These are phyloP conservation scores for Achaetomium macrosporum DNA, from an alignment of 2,329 filamentous ascomycete genomes.

Conservation along the genomic window DNA sequence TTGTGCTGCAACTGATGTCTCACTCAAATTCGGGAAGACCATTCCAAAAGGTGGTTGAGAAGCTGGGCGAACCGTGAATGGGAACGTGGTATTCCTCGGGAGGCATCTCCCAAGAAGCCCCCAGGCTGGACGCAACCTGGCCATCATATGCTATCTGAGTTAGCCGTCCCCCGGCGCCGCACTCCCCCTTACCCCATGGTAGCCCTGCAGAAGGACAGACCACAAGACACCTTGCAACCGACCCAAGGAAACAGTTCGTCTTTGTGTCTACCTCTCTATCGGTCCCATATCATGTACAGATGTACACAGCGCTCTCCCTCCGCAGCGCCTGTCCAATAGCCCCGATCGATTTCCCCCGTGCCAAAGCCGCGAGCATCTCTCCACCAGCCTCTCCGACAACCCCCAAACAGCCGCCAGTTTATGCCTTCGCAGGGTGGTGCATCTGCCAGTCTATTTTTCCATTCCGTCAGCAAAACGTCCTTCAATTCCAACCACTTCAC, in stretches of 20 bases:
- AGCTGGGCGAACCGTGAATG: no score
- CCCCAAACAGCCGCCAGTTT: slow-evolving; percentile 30
- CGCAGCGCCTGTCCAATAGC: neutral
- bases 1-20: no score
- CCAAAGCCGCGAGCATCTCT: neutral
- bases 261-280: slow-evolving; percentile 22
- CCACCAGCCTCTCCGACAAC: neutral
- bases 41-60: no score
- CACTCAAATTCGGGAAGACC: no score
- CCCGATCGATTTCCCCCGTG: neutral
- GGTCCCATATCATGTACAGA: slow-evolving; percentile 21
- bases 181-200: no score
- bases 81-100: neutral
- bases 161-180: no score
- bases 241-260: slow-evolving; percentile 14
- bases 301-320: slow-evolving; percentile 12
- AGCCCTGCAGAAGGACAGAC: neutral
- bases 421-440: slow-evolving; percentile 38
- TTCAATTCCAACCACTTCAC: neutral
- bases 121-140: no score
- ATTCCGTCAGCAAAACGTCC: slow-evolving; percentile 5
- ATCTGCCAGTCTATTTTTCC: slow-evolving; percentile 44
- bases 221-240: neutral
- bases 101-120: neutral
- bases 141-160: no score